Evolutionary conservation across 495 filamentous ascomycete genomes (phyloP).

Genomic region (Aspergillus sparsus): DNA sequence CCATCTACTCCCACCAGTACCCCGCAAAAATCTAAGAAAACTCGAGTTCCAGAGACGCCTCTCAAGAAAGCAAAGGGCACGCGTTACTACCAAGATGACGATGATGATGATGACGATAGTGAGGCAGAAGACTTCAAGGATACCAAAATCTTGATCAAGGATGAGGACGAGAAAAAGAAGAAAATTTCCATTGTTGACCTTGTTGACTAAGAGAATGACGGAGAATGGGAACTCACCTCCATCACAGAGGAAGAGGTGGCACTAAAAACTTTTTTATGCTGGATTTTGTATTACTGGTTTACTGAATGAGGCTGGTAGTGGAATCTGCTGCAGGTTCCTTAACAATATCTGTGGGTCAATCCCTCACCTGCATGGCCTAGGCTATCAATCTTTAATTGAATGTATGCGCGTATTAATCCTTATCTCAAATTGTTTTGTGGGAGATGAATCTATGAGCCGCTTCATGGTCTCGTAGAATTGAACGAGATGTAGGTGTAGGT

Average conservation of each 20-base stretch:
- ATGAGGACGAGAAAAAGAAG: constrained; percentile 12
- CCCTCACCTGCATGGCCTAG: no score
- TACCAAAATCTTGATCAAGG: background rate
- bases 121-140: background rate
- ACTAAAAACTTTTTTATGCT: background rate
- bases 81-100: background rate
- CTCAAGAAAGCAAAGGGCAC: constrained; percentile 1
- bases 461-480: no score
- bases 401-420: no score
- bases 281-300: background rate
- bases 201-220: background rate
- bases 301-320: background rate
- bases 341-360: no score
- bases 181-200: constrained; percentile 1
- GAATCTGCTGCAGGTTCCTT: background rate
- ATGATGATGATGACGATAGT: background rate
- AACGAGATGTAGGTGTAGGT: no score
- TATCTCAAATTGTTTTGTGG: no score
- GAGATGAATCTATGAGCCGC: no score
- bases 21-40: constrained; percentile 3
- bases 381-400: no score
- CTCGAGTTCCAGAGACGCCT: background rate
- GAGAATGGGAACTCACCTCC: background rate
- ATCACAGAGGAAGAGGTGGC: no score
- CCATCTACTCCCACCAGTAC: background rate